phyloP scores from a whole-genome alignment of 495 filamentous ascomycete genomes.

The Stereocaulon alpinum region DNA sequence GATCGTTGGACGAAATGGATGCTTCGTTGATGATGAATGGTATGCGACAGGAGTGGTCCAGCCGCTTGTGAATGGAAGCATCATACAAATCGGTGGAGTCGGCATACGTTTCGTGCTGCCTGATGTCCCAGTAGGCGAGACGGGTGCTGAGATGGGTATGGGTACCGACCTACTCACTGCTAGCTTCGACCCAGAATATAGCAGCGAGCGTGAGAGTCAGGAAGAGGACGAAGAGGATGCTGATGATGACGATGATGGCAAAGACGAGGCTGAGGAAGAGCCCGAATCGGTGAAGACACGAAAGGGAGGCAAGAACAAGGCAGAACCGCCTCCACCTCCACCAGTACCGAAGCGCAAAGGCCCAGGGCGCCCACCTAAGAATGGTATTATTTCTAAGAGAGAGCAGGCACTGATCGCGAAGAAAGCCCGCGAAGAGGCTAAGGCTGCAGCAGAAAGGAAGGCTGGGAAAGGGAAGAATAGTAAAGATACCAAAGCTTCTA shows the following conservation, averaged over 20 bases:
- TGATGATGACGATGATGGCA: slow-evolving; percentile 23
- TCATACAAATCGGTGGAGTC: slow-evolving; percentile 71
- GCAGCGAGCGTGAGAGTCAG: slow-evolving; percentile 25
- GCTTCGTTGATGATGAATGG: slow-evolving; percentile 69
- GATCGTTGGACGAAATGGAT: slow-evolving; percentile 75
- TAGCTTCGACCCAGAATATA: slow-evolving; percentile 39
- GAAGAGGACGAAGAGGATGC: slow-evolving; percentile 29
- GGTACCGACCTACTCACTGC: slow-evolving; percentile 3
- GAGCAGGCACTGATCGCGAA: slow-evolving; percentile 59
- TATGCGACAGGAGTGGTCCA: slow-evolving; percentile 49
- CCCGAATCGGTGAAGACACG: slow-evolving; percentile 19
- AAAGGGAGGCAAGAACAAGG: slow-evolving; percentile 23
- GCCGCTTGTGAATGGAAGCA: slow-evolving; percentile 58
- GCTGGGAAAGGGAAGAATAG: slow-evolving; percentile 52
- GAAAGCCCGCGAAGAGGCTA: slow-evolving; percentile 44
- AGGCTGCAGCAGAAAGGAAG: slow-evolving; percentile 36
- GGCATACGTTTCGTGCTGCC: slow-evolving; percentile 64
- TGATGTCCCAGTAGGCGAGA: slow-evolving; percentile 57
- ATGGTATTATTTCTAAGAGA: slow-evolving; percentile 86
- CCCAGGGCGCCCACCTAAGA: slow-evolving; percentile 80
- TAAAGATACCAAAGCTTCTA: slow-evolving; percentile 31
- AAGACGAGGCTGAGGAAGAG: slow-evolving; percentile 26
- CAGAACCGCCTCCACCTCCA: slow-evolving; percentile 27
- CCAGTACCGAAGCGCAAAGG: slow-evolving; percentile 61
- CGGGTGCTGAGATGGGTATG: slow-evolving; percentile 44